Conservation (phyloP, 2,329 filamentous ascomycete genomes). For the Neofusicoccum parvum region DNA sequence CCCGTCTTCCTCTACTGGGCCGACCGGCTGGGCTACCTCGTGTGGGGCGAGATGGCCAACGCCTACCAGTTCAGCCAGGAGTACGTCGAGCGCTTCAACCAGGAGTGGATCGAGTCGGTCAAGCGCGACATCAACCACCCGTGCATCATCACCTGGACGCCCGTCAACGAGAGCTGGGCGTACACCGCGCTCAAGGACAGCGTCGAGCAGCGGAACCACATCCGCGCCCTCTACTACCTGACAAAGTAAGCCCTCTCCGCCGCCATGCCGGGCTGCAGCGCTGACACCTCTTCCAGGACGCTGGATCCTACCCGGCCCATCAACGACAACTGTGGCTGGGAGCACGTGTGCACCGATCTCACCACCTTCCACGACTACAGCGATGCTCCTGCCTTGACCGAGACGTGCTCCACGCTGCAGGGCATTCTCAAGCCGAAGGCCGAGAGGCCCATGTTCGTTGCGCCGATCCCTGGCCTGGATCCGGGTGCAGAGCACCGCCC, state of each 20-base stretch:
- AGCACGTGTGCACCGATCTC: conserved; percentile 66
- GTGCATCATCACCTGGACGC: conserved; percentile 67
- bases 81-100: conserved; percentile 62
- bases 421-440: conserved; percentile 58
- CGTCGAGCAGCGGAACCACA: conserved; percentile 63
- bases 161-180: conserved; percentile 66
- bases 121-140: conserved; percentile 68
- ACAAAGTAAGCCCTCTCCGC: conserved; percentile 55
- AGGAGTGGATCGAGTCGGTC: conserved; percentile 66
- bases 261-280: background rate
- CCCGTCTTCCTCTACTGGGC: conserved; percentile 64
- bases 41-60: conserved; percentile 68
- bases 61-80: conserved; percentile 63
- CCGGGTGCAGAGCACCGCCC: conserved; percentile 54
- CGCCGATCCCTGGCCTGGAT: conserved; percentile 47
- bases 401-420: conserved; percentile 57
- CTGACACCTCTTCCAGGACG: conserved; percentile 34
- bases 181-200: conserved; percentile 61
- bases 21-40: conserved; percentile 61
- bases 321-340: conserved; percentile 74
- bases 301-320: conserved; percentile 66
- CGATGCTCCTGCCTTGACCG: conserved; percentile 58
- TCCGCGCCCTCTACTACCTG: conserved; percentile 63
- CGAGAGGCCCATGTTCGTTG: conserved; percentile 58
- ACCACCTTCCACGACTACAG: conserved; percentile 71